A percentile compares a stretch with the other conserved stretches of the same genome.
phyloP scores from a whole-genome alignment of 306 rosid genomes.

The Acacia melanoxylon region DNA sequence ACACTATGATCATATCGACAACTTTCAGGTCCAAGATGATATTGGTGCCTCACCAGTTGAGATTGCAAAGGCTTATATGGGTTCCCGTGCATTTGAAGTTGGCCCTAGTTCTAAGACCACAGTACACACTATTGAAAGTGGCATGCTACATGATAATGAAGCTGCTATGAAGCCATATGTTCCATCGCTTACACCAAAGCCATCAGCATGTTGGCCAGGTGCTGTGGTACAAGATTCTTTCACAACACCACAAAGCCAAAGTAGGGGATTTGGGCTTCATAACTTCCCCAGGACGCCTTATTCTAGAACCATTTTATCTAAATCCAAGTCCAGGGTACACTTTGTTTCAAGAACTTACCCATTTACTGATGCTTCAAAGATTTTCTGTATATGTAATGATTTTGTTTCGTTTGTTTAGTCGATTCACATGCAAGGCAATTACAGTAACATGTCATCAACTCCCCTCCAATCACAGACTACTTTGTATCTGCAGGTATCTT shows the following conservation, averaged over 20 bases:
- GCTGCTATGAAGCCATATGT: conserved; percentile 49
- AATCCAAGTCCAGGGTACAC: conserved; percentile 72
- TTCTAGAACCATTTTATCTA: conserved; percentile 76
- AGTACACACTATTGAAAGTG: conserved; percentile 43
- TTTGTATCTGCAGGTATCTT: conserved; percentile 56
- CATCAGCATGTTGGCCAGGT: conserved; percentile 85
- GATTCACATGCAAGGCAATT: conserved; percentile 47
- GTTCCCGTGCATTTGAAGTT: conserved; percentile 56
- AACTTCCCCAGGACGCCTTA: conserved; percentile 84
- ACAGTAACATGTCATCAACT: conserved; percentile 42
- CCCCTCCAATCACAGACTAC: conserved; percentile 46
- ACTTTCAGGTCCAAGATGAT: conserved; percentile 55
- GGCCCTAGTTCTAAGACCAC: conserved; percentile 48
- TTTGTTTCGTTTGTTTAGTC: conserved; percentile 41
- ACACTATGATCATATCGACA: conserved; percentile 18
- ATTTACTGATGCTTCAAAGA: conserved; percentile 25
- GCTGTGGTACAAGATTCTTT: conserved; percentile 63
- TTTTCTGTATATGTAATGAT: background rate
- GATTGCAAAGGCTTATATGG: conserved; percentile 92
- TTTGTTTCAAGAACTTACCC: conserved; percentile 14
- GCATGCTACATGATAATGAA: conserved; percentile 37
- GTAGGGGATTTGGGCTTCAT: conserved; percentile 62
- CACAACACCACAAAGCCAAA: conserved; percentile 67
- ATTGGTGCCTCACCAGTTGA: conserved; percentile 79
- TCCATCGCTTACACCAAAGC: conserved; percentile 53